Base-by-base conservation (phyloP, 179 eudicot species). In the Pouteria campechiana region DNA sequence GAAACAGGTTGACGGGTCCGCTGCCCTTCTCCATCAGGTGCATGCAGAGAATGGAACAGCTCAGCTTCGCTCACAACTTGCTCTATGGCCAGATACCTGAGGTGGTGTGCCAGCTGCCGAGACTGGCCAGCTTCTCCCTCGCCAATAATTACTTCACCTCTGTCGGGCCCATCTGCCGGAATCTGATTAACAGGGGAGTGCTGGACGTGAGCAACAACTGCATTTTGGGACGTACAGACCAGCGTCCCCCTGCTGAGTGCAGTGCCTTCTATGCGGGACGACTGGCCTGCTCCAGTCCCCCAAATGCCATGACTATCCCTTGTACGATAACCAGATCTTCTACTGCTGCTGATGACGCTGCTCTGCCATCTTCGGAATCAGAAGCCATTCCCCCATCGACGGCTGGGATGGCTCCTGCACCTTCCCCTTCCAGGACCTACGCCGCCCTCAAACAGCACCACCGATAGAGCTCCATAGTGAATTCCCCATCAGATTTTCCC, bases 61-160 rank as follows among this genome's bases (percentile, higher is more conserved):
- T 83, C 3, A 79, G 72, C 31, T 41, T 76, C 3, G 80, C 74
- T 0, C 58, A 63, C 13, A 83, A 83, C 34, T 8, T 61, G 55
- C 43, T 83, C 12, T 63, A 48, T n/a, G 94, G 83, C 3, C 48
- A 49, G 47, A 74, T 83, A 14, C 94, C 94, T 0, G 94, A 83
- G 20, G 32, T 61, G 25, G 40, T 83, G 3, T 83, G 94, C 44
- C 54, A 32, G 40, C 68, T 83, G 0, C 73, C 69, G 3, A 67
- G 61, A 17, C 15, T 77, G 25, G 70, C 42, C 0, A 80, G 69
- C 17, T 15, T 83, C 11, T 57, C 78, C 3, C 7, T 83, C 12
- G 51, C 86, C 0, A 34, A 62, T 15, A 83, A 83, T 28, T 83
- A 83, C 28, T 69, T 83, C 32, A 72, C 56, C 0, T 41, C 30